Evolutionary conservation across 1,139 yeast genomes (phyloP).

Genomic region (Hyphopichia fennica): DNA sequence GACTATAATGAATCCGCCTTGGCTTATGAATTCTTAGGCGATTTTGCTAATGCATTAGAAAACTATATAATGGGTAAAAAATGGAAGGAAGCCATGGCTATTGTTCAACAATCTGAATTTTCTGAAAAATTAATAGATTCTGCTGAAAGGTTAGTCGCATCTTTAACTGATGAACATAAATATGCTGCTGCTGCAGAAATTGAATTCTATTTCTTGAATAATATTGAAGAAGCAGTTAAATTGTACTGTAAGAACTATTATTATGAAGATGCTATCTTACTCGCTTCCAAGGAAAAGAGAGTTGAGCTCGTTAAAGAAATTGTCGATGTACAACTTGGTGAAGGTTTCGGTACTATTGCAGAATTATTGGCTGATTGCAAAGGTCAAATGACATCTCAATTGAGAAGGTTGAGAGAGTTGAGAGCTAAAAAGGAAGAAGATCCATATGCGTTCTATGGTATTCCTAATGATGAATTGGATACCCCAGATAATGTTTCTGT

Average conservation of each 20-base stretch:
- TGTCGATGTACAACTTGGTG: conserved; percentile 75
- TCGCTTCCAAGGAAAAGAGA: conserved; percentile 48
- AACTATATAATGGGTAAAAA: conserved; percentile 66
- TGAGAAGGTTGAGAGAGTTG: conserved; percentile 78
- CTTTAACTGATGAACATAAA: conserved; percentile 67
- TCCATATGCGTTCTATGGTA: conserved; percentile 80
- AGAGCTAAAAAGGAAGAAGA: conserved; percentile 80
- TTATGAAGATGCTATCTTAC: conserved; percentile 74
- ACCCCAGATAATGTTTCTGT: conserved; percentile 92
- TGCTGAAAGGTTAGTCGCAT: conserved; percentile 59
- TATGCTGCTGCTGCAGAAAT: conserved; percentile 86
- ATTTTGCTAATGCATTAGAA: conserved; percentile 61
- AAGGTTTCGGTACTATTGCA: conserved; percentile 84
- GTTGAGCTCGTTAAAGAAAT: conserved; percentile 53
- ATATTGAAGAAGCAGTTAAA: conserved; percentile 61
- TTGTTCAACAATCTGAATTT: conserved; percentile 45
- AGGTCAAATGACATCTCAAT: conserved; percentile 80
- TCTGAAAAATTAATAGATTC: conserved; percentile 37
- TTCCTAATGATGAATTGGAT: conserved; percentile 58
- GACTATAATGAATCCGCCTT: conserved; percentile 73
- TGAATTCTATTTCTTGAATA: conserved; percentile 58
- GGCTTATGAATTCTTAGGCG: conserved; percentile 68
- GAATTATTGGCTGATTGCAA: conserved; percentile 91
- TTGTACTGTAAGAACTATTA: conserved; percentile 74
- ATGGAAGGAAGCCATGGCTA: conserved; percentile 83